A percentile compares a stretch with the other conserved stretches of the same genome.
Conservation (phyloP, 2,329 filamentous ascomycete genomes). For the Neofusicoccum cordaticola region DNA sequence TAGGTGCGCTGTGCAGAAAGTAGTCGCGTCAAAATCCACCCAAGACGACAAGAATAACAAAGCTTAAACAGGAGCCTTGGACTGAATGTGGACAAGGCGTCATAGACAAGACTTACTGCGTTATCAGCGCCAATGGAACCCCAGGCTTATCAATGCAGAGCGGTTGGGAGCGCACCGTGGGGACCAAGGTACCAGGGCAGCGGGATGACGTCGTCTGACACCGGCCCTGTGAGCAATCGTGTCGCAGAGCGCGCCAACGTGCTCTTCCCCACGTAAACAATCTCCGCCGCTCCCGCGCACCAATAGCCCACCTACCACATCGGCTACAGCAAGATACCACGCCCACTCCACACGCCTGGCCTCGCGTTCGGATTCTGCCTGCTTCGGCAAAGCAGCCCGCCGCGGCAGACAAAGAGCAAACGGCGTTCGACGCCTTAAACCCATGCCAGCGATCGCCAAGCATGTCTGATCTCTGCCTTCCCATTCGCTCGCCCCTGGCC, state of each 20-base stretch:
- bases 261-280: too few relatives aligned
- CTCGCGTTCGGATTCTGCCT: background rate
- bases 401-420: background rate
- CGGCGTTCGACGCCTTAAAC: background rate
- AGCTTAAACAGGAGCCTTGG: too few relatives aligned
- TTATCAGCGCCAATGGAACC: background rate
- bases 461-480: background rate
- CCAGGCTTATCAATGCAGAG: background rate
- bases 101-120: too few relatives aligned
- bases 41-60: too few relatives aligned
- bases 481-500: background rate
- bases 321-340: too few relatives aligned
- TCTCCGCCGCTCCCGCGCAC: too few relatives aligned
- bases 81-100: too few relatives aligned
- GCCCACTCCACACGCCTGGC: too few relatives aligned
- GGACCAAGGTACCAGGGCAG: background rate
- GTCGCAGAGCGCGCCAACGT: background rate
- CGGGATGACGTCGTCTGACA: constrained; percentile 6
- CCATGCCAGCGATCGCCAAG: background rate
- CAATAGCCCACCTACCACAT: too few relatives aligned
- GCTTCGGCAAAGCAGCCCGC: background rate
- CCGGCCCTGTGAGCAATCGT: constrained; percentile 6
- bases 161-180: background rate
- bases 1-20: too few relatives aligned
- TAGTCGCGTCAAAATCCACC: too few relatives aligned